Evolutionary conservation across 2,329 filamentous ascomycete species (phyloP), one percentile per base, ranked within the genome.

Genomic region (Rachicladosporium sp.): DNA sequence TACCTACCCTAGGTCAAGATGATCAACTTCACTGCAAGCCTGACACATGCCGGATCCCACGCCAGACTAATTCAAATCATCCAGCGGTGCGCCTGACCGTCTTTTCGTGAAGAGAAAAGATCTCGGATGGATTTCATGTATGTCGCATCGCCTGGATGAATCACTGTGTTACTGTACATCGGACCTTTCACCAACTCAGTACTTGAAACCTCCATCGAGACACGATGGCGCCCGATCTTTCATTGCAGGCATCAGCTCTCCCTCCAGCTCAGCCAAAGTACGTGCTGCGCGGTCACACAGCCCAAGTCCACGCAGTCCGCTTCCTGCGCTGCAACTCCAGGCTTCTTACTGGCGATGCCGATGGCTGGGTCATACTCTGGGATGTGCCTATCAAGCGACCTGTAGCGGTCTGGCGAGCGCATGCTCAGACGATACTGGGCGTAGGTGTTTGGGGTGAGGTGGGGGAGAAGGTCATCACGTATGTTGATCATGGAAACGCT

Each of bases 291-390:
- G 91, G 91, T 38, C 91, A 96, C 65, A 73, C 75, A 40, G 72
- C 82, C 1, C 78, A 86, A 47, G 78, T 95, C 35, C 87, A 95
- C 56, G 74, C 77, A 12, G 70, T 88, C 3, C 66, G 73, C 38
- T 89, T 96, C 56, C 68, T 85, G 49, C 71, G 75, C 38, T 60
- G 66, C 31, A 94, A 95, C 57, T 70, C 75, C 42, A 80, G 84
- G 29, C 76, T 98, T 4, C 67, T 85, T 9, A 91, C 86, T 1
- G 89, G 83, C 29, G 91, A 98, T 62, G 83, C 86, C 6, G 83
- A 94, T 32, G 91, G 91, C 43, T 95, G 82, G 71, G 69, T 94
- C 29, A 73, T 93, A 5, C 65, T 87, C 13, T 98, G 91, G 91
- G 80, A 84, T 56, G 66, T 93, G 31, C 73, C 80, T 19, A 83